phyloP scores from a whole-genome alignment of 2,329 filamentous ascomycete species.

The Trichoderma afroharzianum region DNA sequence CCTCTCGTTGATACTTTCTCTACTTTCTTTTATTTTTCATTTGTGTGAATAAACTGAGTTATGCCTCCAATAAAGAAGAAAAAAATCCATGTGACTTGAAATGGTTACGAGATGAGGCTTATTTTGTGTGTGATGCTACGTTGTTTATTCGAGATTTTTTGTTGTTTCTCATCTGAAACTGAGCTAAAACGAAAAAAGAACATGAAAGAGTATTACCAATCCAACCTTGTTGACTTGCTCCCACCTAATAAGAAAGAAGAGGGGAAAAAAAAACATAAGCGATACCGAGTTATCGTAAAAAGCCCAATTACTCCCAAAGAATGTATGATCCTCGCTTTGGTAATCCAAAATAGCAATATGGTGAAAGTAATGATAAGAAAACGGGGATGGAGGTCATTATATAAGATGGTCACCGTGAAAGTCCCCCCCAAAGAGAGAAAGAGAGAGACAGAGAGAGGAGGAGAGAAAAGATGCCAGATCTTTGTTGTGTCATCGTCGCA shows the following conservation, averaged over 20 bases:
- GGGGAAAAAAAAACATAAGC: neutral
- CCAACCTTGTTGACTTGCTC: neutral
- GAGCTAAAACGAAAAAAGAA: neutral
- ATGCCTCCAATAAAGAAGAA: neutral
- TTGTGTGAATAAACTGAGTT: slow-evolving; percentile 8
- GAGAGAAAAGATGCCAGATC: neutral
- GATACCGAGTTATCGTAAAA: neutral
- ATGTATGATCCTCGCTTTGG: neutral
- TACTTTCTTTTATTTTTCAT: neutral
- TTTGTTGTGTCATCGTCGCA: neutral
- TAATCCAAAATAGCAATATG: neutral
- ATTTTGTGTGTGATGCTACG: neutral
- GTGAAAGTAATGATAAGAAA: neutral
- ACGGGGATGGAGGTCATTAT: neutral
- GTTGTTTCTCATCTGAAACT: slow-evolving; percentile 1
- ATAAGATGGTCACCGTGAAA: neutral
- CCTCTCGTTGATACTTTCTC: neutral
- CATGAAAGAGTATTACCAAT: neutral
- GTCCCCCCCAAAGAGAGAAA: neutral
- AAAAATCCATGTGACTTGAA: neutral
- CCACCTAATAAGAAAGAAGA: neutral
- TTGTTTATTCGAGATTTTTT: neutral
- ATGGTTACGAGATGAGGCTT: neutral
- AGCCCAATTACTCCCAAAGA: neutral
- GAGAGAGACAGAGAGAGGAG: neutral